These are phyloP conservation scores for Neurospora discreta DNA, from an alignment of 495 filamentous ascomycete species.

Conservation along the genomic window DNA sequence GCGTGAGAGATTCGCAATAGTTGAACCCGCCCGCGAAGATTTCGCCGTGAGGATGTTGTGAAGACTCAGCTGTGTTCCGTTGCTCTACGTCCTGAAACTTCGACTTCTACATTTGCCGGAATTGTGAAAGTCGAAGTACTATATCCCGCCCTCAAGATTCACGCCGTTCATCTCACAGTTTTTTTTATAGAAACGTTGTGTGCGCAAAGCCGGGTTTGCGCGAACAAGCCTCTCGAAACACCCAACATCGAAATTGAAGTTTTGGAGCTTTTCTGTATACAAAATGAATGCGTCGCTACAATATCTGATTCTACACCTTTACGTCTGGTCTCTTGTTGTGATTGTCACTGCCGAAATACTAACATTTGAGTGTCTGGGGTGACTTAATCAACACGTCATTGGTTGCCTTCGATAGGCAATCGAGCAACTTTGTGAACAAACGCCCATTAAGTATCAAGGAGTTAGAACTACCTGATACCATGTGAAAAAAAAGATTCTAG, in stretches of 20 bases:
- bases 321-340: too few relatives aligned
- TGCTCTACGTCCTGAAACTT: not conserved
- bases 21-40: not conserved
- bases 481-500: too few relatives aligned
- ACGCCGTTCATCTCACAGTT: not conserved
- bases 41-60: not conserved
- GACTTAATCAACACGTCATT: not conserved
- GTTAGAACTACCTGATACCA: not conserved
- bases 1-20: not conserved
- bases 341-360: not conserved
- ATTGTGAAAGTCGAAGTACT: rapidly evolving
- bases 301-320: too few relatives aligned
- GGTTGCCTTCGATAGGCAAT: not conserved
- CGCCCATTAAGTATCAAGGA: rapidly evolving
- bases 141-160: not conserved
- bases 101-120: not conserved
- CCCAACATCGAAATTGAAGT: not conserved
- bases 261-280: rapidly evolving
- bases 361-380: not conserved
- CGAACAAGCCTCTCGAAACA: not conserved
- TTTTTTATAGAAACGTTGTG: not conserved
- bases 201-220: not conserved
- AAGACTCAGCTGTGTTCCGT: not conserved
- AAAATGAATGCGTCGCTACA: not conserved
- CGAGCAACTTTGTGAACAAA: not conserved